Conservation (phyloP, 2,329 filamentous ascomycete species). For the Fusarium mangiferae region DNA sequence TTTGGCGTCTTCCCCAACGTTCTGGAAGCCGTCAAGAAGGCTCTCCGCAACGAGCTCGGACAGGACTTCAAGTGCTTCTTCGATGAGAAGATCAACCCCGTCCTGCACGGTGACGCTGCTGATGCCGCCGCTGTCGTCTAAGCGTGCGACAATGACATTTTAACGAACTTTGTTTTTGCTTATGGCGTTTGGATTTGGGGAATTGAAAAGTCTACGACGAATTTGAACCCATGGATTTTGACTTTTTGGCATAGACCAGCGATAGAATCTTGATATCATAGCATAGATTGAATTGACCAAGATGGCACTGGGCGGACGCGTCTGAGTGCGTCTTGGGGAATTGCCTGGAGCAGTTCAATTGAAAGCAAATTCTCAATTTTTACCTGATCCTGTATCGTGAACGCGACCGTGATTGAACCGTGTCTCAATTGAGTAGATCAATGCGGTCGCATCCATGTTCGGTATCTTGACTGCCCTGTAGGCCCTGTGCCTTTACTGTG, state of each 20-base stretch:
- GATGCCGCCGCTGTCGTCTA: slow-evolving; percentile 39
- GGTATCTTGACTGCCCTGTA: neutral
- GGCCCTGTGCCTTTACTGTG: neutral
- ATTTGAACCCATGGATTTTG: slow-evolving; percentile 22
- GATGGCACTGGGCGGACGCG: neutral
- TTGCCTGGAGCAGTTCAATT: slow-evolving; percentile 38
- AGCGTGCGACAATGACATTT: neutral
- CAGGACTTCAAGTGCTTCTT: slow-evolving; percentile 79
- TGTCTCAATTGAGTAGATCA: neutral
- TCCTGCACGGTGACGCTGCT: slow-evolving; percentile 58
- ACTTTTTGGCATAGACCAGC: slow-evolving; percentile 37
- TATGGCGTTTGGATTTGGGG: slow-evolving; percentile 29
- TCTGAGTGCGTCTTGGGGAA: slow-evolving; percentile 11
- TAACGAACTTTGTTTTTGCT: slow-evolving; percentile 9
- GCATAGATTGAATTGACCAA: slow-evolving; percentile 30
- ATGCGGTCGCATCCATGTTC: neutral
- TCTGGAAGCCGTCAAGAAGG: slow-evolving; percentile 71
- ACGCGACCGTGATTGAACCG: neutral
- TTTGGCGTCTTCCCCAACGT: slow-evolving; percentile 82
- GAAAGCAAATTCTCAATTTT: slow-evolving; percentile 30
- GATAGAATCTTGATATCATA: slow-evolving; percentile 40
- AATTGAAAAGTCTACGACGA: slow-evolving; percentile 25
- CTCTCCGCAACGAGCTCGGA: slow-evolving; percentile 76
- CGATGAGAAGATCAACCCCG: slow-evolving; percentile 76
- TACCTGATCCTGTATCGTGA: neutral